phyloP scores from a whole-genome alignment of 257 asterid genomes.

The Plantago ovata region DNA sequence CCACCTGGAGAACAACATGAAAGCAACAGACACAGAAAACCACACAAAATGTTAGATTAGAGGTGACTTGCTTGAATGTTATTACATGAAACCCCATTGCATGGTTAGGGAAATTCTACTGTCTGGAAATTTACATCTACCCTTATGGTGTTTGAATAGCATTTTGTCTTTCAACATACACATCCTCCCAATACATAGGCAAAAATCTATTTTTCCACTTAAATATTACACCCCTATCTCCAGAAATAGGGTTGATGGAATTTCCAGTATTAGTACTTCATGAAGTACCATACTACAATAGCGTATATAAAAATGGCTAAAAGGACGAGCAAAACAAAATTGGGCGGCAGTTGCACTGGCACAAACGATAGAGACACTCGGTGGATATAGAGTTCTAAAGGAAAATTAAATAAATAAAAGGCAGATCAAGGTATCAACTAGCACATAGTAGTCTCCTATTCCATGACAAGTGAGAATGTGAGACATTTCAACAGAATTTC shows the following conservation, averaged over 20 bases:
- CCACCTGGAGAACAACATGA: slow-evolving; percentile 52
- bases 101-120: too few species aligned
- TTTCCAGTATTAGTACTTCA: neutral
- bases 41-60: neutral
- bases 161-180: too few species aligned
- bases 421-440: too few species aligned
- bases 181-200: neutral
- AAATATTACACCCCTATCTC: neutral
- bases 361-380: slow-evolving; percentile 8
- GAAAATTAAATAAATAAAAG: neutral
- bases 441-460: too few species aligned
- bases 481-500: too few species aligned
- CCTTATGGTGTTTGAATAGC: neutral
- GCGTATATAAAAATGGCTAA: neutral
- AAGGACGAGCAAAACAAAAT: neutral
- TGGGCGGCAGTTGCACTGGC: slow-evolving; percentile 6
- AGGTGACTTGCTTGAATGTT: neutral
- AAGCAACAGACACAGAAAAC: slow-evolving; percentile 7
- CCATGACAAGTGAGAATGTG: too few species aligned
- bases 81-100: too few species aligned
- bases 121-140: neutral
- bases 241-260: neutral
- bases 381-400: neutral
- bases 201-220: neutral
- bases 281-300: neutral